phyloP scores from a whole-genome alignment of 2,329 filamentous ascomycete species.

The Alternaria sp. region DNA sequence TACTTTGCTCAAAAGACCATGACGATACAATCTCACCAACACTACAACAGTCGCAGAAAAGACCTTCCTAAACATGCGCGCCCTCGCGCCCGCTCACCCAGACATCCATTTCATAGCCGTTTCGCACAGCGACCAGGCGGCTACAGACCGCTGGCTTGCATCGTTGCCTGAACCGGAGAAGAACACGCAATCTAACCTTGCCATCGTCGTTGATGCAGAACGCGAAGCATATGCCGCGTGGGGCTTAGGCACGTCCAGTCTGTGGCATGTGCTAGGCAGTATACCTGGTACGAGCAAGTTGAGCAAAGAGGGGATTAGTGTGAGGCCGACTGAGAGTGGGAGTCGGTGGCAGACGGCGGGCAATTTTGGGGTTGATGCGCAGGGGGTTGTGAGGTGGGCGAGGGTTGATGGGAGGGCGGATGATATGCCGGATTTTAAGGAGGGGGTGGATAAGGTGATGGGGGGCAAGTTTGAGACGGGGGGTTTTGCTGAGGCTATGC shows the following conservation, averaged over 20 bases:
- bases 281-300: slow-evolving; percentile 65
- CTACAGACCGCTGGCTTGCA: slow-evolving; percentile 44
- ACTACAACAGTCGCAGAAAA: slow-evolving; percentile 68
- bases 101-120: slow-evolving; percentile 43
- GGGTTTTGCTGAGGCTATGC: neutral
- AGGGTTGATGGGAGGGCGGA: slow-evolving; percentile 57
- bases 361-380: slow-evolving; percentile 65
- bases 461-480: neutral
- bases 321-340: slow-evolving; percentile 68
- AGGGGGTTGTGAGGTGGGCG: slow-evolving; percentile 62
- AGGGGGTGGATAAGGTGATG: slow-evolving; percentile 47
- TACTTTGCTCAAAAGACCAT: neutral
- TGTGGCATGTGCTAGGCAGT: slow-evolving; percentile 67
- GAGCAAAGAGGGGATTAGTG: slow-evolving; percentile 69
- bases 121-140: slow-evolving; percentile 41
- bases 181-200: slow-evolving; percentile 58
- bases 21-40: slow-evolving; percentile 2
- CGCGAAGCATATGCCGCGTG: slow-evolving; percentile 68
- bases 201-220: slow-evolving; percentile 66
- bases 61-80: slow-evolving; percentile 54
- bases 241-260: slow-evolving; percentile 67
- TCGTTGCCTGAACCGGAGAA: slow-evolving; percentile 28
- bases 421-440: slow-evolving; percentile 61
- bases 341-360: slow-evolving; percentile 72
- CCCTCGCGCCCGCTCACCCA: slow-evolving; percentile 30